Conservation (phyloP, 177 flowering plant species). For the Vitis hybrid region DNA sequence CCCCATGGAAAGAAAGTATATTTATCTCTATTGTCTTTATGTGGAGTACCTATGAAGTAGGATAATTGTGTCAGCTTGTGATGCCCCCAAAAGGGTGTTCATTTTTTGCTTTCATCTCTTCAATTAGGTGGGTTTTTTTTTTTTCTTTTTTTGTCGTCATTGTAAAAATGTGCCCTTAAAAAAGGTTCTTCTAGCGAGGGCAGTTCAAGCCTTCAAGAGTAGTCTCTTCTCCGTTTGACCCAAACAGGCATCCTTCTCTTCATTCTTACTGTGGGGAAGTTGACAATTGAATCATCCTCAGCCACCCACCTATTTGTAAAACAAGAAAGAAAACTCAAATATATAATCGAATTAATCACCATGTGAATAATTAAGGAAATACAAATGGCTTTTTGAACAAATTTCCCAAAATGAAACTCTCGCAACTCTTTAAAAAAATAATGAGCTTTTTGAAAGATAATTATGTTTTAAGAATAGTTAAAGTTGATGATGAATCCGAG, state of each 20-base stretch:
- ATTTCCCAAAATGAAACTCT: no score
- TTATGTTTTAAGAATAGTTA: no score
- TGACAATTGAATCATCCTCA: conserved; percentile 71
- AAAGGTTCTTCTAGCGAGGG: no score
- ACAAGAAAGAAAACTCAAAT: background rate
- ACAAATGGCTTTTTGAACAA: no score
- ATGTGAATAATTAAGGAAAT: no score
- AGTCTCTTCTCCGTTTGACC: conserved; percentile 53
- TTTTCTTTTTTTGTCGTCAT: background rate
- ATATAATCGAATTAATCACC: background rate
- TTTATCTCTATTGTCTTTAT: background rate
- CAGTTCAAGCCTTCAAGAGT: background rate
- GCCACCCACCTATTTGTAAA: conserved; percentile 73
- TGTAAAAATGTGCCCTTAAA: background rate
- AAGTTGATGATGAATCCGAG: no score
- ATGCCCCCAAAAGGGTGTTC: conserved; percentile 26
- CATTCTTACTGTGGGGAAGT: conserved; percentile 91
- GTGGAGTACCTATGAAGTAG: conserved; percentile 1
- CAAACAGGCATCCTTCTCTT: conserved; percentile 78
- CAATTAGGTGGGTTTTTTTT: no score
- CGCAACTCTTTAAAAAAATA: no score
- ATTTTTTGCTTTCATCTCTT: background rate
- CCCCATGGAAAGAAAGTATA: background rate
- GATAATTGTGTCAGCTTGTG: conserved; percentile 21
- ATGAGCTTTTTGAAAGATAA: no score